Conservation (phyloP, 805 yeast species). For the Starmerella kuoi region DNA sequence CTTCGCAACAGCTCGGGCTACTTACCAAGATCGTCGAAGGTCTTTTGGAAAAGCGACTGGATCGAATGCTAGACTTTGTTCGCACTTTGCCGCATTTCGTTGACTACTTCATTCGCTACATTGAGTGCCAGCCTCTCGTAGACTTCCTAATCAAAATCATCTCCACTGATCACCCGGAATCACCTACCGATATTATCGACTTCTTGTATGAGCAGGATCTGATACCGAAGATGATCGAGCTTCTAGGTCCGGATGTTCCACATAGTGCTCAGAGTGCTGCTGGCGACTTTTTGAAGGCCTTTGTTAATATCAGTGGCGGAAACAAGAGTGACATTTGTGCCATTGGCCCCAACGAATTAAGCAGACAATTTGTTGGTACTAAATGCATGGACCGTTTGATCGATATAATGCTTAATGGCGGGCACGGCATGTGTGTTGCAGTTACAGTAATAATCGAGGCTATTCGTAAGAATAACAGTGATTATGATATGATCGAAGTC, state of each 20-base stretch:
- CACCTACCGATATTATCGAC: constrained; percentile 77
- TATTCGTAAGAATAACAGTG: constrained; percentile 89
- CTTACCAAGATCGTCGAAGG: constrained; percentile 89
- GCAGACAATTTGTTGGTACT: constrained; percentile 77
- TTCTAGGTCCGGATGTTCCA: constrained; percentile 53
- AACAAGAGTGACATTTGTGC: constrained; percentile 80
- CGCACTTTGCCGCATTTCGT: constrained; percentile 58
- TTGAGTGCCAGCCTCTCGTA: constrained; percentile 89
- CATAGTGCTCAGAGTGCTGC: constrained; percentile 82
- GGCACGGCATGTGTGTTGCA: constrained; percentile 83
- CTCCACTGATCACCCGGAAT: constrained; percentile 83
- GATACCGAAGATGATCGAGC: constrained; percentile 58
- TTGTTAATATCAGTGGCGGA: constrained; percentile 87
- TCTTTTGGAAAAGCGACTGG: constrained; percentile 75
- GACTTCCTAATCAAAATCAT: constrained; percentile 81
- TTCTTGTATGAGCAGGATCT: constrained; percentile 59
- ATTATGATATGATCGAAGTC: constrained; percentile 83
- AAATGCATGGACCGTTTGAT: constrained; percentile 55
- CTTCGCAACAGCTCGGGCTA: constrained; percentile 66
- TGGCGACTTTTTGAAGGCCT: constrained; percentile 88
- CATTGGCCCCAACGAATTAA: constrained; percentile 89
- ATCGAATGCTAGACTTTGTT: constrained; percentile 60
- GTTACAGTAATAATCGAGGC: constrained; percentile 91
- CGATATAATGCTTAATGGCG: constrained; percentile 58
- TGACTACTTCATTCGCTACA: constrained; percentile 67